These are phyloP conservation scores for Ogataea henricii DNA, from an alignment of 805 yeast genomes.

Conservation along the genomic window DNA sequence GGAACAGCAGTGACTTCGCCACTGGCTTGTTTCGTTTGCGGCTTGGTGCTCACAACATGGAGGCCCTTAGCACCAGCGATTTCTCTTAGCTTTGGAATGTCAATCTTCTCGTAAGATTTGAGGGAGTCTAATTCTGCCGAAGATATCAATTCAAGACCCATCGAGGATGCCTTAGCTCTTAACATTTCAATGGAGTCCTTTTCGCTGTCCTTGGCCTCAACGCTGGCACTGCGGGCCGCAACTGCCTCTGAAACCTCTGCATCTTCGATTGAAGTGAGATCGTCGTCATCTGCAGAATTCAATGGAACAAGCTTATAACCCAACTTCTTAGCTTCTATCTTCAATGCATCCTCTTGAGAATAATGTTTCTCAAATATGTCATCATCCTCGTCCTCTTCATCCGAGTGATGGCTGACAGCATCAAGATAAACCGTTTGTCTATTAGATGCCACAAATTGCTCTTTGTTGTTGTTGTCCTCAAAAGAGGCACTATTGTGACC, in stretches of 20 bases:
- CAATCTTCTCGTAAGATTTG: neutral
- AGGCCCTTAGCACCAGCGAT: constrained; percentile 23
- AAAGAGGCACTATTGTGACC: neutral
- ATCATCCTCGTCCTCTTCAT: constrained; percentile 11
- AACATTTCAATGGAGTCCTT: neutral
- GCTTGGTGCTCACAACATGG: constrained; percentile 18
- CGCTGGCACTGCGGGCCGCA: constrained; percentile 5
- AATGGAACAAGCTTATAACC: constrained; percentile 39
- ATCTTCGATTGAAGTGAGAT: constrained; percentile 29
- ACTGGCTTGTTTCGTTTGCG: constrained; percentile 12
- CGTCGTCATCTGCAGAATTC: constrained; percentile 20
- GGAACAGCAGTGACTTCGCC: neutral
- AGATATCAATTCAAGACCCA: constrained; percentile 3
- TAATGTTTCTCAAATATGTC: constrained; percentile 24
- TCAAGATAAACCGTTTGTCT: constrained; percentile 20
- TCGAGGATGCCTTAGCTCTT: neutral
- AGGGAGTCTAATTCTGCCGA: neutral
- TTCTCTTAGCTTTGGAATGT: constrained; percentile 9
- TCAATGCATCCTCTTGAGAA: constrained; percentile 33
- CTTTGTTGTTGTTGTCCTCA: neutral
- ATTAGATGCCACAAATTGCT: neutral
- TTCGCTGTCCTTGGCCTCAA: constrained; percentile 7
- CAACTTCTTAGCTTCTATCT: constrained; percentile 36
- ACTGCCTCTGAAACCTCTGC: constrained; percentile 11
- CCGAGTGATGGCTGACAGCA: constrained; percentile 23